phyloP scores from a whole-genome alignment of 2,329 filamentous ascomycete genomes.

The Beauveria medogensis region DNA sequence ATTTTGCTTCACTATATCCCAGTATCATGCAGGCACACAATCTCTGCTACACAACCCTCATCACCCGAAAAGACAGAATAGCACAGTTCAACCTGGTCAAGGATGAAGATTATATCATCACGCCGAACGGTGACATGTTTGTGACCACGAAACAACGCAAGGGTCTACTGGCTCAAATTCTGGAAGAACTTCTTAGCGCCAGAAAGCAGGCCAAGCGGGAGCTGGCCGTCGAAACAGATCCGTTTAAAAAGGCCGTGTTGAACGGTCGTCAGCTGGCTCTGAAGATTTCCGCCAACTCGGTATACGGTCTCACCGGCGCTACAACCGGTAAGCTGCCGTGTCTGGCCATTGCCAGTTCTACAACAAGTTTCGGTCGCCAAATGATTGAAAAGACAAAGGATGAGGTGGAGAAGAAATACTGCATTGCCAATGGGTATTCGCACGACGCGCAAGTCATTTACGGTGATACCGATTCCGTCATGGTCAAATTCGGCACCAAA shows the following conservation, averaged over 20 bases:
- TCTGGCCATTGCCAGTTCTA: constrained; percentile 90
- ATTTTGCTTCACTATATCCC: constrained; percentile 97
- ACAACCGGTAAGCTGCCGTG: constrained; percentile 94
- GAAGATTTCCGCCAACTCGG: constrained; percentile 95
- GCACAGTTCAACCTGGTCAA: constrained; percentile 72
- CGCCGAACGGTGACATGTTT: constrained; percentile 89
- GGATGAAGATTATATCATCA: constrained; percentile 93
- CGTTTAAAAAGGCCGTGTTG: constrained; percentile 95
- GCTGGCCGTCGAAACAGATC: constrained; percentile 78
- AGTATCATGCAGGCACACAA: constrained; percentile 99
- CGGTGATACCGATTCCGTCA: constrained; percentile 97
- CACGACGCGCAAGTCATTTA: constrained; percentile 97
- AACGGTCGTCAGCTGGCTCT: constrained; percentile 94
- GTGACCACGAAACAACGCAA: constrained; percentile 83
- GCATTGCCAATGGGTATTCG: constrained; percentile 85
- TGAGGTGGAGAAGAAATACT: constrained; percentile 88
- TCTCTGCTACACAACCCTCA: constrained; percentile 88
- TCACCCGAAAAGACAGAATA: constrained; percentile 64
- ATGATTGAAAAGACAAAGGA: constrained; percentile 98
- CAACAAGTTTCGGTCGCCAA: constrained; percentile 90
- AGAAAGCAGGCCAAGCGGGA: constrained; percentile 94
- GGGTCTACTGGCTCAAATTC: constrained; percentile 85
- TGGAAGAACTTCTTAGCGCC: constrained; percentile 84
- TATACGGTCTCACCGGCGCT: constrained; percentile 94
- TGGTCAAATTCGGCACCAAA: constrained; percentile 95